Base-by-base conservation (phyloP, 2,329 filamentous ascomycete genomes). In the Cladophialophora carrionii region DNA sequence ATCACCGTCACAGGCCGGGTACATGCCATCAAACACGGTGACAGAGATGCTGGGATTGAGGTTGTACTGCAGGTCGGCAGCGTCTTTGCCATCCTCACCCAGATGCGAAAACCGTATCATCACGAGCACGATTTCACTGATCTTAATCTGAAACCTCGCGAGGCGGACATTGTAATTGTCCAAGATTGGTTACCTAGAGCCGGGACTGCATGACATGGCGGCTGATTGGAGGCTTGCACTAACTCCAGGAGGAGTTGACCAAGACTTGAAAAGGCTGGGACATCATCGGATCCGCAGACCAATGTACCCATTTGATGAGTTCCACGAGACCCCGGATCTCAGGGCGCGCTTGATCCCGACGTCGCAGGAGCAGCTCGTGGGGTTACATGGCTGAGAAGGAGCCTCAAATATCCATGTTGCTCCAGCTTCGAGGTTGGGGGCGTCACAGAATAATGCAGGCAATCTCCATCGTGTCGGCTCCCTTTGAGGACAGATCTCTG, bases 121-220 rank as follows among this genome's bases (percentile, higher is more conserved):
- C 57, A 60, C 32, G 57, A 60, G 57, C 43, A 29, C 17, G 57
- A 60, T 20, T 60, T 60, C 22, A 60, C 46, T n/a, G 57, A 60
- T 37, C 57, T 60, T 20, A 3, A 37, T 7, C 57, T 60, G 29
- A 52, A 53, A 46, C 57, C 57, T 53, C 57, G 57, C 22, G 57
- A 51, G 22, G 57, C 57, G 22, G 48, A 51, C 9, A 12, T 60
- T 0, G 48, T 60, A 10, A 60, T 60, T 52, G 57, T 60, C n/a
- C n/a, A 60, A 60, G 46, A 60, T 60, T 24, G 57, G 46, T 26
- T 60, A 60, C 29, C 20, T 60, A 20, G 57, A 60, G 17, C 57
- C 57, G 17, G 57, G 53, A 60, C 49, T 60, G 31, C 57, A 60
- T 12, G 46, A 60, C 32, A 60, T 60, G 57, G 57, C 57, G 14